phyloP scores from a whole-genome alignment of 495 filamentous ascomycete genomes.

The Paragyromitra xinjiangensis region DNA sequence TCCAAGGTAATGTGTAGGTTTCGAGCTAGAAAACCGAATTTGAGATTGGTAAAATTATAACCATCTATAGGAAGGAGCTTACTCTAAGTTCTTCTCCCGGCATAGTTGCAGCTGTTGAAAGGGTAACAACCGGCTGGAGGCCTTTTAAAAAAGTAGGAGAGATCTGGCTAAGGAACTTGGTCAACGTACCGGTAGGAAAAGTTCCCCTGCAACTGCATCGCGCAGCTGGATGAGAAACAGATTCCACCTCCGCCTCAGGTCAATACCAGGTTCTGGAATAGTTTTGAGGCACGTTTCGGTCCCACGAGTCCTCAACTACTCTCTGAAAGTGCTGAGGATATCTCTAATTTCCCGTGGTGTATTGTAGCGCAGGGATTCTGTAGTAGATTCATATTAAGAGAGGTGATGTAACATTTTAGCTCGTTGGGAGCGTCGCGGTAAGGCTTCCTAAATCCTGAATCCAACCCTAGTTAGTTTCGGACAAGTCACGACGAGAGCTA shows the following conservation, averaged over 20 bases:
- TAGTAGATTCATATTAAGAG: not conserved
- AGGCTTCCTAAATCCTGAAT: slow-evolving; percentile 1
- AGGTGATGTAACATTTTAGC: not conserved
- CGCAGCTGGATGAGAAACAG: not conserved
- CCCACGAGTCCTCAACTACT: not conserved
- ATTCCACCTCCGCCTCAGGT: not conserved
- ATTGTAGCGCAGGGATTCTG: not conserved
- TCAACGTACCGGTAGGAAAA: not conserved
- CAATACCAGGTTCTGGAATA: slow-evolving; percentile 3
- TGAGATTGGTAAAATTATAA: not conserved
- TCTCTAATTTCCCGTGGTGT: not conserved
- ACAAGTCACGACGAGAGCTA: not conserved
- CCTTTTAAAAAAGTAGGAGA: not conserved
- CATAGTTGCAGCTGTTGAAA: not conserved
- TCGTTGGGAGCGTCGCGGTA: not conserved
- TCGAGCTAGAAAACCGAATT: not conserved
- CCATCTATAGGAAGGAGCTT: not conserved
- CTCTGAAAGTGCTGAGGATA: not conserved
- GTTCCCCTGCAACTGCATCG: not conserved
- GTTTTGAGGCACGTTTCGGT: not conserved
- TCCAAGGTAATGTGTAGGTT: not conserved
- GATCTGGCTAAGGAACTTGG: not conserved
- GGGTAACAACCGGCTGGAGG: not conserved
- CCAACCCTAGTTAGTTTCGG: not conserved
- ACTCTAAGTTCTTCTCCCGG: not conserved